Conservation (phyloP, 495 filamentous ascomycete genomes). For the Lophium mytilinum region DNA sequence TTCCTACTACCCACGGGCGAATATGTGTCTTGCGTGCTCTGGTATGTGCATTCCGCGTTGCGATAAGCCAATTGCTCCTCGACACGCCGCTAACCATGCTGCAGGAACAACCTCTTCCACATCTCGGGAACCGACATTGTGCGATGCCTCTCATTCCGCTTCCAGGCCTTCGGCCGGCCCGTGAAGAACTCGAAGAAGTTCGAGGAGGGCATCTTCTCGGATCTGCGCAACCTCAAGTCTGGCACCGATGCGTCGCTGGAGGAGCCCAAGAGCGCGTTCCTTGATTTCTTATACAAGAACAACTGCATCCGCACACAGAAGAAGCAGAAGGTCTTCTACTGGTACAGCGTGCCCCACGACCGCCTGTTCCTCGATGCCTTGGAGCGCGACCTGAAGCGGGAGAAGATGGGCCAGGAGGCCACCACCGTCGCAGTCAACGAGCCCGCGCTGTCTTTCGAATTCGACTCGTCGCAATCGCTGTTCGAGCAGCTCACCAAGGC, state of each 20-base stretch:
- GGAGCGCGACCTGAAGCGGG: slow-evolving; percentile 93
- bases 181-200: slow-evolving; percentile 99
- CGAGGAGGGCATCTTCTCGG: slow-evolving; percentile 98
- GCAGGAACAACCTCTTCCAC: slow-evolving; percentile 96
- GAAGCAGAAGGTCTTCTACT: slow-evolving; percentile 99
- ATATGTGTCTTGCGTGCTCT: slow-evolving; percentile 97
- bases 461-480: slow-evolving; percentile 96
- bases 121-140: slow-evolving; percentile 99
- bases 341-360: slow-evolving; percentile 99
- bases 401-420: slow-evolving; percentile 98
- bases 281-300: slow-evolving; percentile 99
- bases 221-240: slow-evolving; percentile 94
- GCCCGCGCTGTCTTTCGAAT: slow-evolving; percentile 95
- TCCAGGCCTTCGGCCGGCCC: slow-evolving; percentile 94
- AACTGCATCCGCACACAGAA: slow-evolving; percentile 99
- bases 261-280: slow-evolving; percentile 95
- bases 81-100: slow-evolving; percentile 19
- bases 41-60: slow-evolving; percentile 46
- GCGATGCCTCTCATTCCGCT: slow-evolving; percentile 93
- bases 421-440: slow-evolving; percentile 95
- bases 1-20: slow-evolving; percentile 95
- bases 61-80: too few species aligned
- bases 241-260: slow-evolving; percentile 98
- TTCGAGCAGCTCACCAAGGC: slow-evolving; percentile 99
- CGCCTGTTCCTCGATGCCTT: slow-evolving; percentile 94